These are phyloP conservation scores for Corinectria fuckeliana DNA, from an alignment of 2,329 filamentous ascomycete genomes.

Conservation along the genomic window DNA sequence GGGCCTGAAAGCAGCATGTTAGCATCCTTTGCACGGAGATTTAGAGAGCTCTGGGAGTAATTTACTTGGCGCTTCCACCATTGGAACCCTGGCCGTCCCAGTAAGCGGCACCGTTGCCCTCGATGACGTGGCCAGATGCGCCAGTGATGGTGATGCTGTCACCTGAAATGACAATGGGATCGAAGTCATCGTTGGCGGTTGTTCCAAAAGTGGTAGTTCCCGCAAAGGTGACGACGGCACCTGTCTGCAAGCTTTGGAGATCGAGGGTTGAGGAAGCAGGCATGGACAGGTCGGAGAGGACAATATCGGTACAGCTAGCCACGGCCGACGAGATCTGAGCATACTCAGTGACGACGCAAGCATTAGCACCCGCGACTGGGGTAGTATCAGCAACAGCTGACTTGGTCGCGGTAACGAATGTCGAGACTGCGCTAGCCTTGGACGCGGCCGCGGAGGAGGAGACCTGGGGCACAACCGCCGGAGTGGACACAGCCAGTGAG, in stretches of 20 bases:
- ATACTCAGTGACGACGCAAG: slow-evolving; percentile 17
- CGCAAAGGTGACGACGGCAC: slow-evolving; percentile 14
- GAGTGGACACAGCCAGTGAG: not conserved
- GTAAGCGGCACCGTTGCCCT: slow-evolving; percentile 61
- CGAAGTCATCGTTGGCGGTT: slow-evolving; percentile 16
- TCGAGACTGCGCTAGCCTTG: not conserved
- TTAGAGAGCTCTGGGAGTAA: not conserved
- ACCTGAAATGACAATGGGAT: slow-evolving; percentile 61
- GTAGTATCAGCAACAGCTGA: not conserved
- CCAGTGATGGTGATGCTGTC: slow-evolving; percentile 59
- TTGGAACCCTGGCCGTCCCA: slow-evolving; percentile 66
- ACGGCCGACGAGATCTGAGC: slow-evolving; percentile 16
- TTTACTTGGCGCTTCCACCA: slow-evolving; percentile 63
- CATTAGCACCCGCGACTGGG: slow-evolving; percentile 4
- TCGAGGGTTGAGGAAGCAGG: slow-evolving; percentile 17
- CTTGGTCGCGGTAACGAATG: not conserved
- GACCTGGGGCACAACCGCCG: not conserved
- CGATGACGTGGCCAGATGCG: slow-evolving; percentile 54
- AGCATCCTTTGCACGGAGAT: not conserved
- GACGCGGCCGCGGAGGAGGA: not conserved
- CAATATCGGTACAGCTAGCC: slow-evolving; percentile 18
- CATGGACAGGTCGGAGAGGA: slow-evolving; percentile 14
- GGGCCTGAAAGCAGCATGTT: slow-evolving; percentile 4
- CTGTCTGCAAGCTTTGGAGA: slow-evolving; percentile 16
- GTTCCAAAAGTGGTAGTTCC: slow-evolving; percentile 21